Conservation (phyloP, 1,284 basidiomycete species). For the Apiotrichum mycotoxinovorans region DNA sequence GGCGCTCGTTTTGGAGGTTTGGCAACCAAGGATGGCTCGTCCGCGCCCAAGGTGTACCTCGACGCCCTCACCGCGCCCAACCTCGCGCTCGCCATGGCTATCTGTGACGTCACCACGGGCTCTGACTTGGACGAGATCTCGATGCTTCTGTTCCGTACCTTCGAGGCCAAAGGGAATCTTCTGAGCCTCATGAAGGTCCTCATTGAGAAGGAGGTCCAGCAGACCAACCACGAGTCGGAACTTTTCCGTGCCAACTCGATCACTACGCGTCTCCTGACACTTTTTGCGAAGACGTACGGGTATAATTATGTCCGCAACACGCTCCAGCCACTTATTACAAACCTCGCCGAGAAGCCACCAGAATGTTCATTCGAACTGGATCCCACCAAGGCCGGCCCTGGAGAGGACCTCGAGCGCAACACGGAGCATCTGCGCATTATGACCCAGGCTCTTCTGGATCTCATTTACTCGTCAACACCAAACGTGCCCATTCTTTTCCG, state of each 20-base stretch:
- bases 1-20: slow-evolving; percentile 56
- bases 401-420: slow-evolving; percentile 66
- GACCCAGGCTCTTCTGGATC: slow-evolving; percentile 69
- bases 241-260: slow-evolving; percentile 83
- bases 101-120: slow-evolving; percentile 77
- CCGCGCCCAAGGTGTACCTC: slow-evolving; percentile 30
- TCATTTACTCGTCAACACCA: slow-evolving; percentile 68
- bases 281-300: slow-evolving; percentile 79
- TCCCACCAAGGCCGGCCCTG: slow-evolving; percentile 58
- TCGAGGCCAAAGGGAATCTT: slow-evolving; percentile 67
- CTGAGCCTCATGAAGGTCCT: slow-evolving; percentile 73
- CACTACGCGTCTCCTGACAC: slow-evolving; percentile 75
- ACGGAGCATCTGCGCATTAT: slow-evolving; percentile 68
- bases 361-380: slow-evolving; percentile 77
- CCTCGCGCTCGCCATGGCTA: slow-evolving; percentile 65
- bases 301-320: slow-evolving; percentile 80
- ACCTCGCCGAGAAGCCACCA: slow-evolving; percentile 66
- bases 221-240: slow-evolving; percentile 69
- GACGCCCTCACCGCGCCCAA: slow-evolving; percentile 35
- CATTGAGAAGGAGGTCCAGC: slow-evolving; percentile 76
- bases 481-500: slow-evolving; percentile 76
- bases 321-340: slow-evolving; percentile 69
- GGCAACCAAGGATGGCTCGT: slow-evolving; percentile 20
- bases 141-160: slow-evolving; percentile 75
- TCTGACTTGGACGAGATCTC: slow-evolving; percentile 75